Conservation (phyloP, 495 filamentous ascomycete genomes). For the Chaetomium tenue region DNA sequence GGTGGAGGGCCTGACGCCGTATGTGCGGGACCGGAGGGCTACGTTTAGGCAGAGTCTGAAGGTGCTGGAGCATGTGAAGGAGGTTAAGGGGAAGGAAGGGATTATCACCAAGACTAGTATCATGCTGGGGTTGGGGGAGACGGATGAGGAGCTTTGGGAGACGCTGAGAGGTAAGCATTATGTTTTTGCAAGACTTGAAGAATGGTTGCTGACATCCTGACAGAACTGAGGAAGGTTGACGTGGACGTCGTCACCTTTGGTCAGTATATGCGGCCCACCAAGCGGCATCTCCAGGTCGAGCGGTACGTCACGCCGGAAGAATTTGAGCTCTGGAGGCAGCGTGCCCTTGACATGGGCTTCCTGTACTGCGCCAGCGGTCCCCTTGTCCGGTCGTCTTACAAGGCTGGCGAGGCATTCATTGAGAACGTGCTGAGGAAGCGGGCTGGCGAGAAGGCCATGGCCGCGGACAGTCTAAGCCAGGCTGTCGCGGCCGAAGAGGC, state of each 20-base stretch:
- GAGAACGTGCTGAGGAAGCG: conserved; percentile 96
- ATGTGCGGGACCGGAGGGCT: conserved; percentile 84
- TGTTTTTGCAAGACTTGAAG: not conserved
- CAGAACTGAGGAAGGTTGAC: conserved; percentile 70
- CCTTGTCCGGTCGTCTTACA: conserved; percentile 89
- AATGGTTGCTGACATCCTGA: conserved; percentile 18
- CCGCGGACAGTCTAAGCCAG: conserved; percentile 26
- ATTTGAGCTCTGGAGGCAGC: conserved; percentile 87
- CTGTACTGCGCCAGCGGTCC: conserved; percentile 93
- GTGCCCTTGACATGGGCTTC: conserved; percentile 93
- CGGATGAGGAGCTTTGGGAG: conserved; percentile 81
- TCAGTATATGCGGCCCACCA: conserved; percentile 98
- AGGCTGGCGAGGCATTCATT: conserved; percentile 97
- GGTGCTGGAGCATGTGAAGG: conserved; percentile 81
- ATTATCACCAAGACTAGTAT: conserved; percentile 97
- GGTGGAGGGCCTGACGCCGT: conserved; percentile 82
- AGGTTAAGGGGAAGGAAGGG: conserved; percentile 55
- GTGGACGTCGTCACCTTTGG: conserved; percentile 97
- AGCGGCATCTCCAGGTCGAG: conserved; percentile 93
- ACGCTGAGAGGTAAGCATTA: conserved; percentile 60
- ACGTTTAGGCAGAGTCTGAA: conserved; percentile 81
- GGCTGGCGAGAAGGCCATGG: conserved; percentile 45
- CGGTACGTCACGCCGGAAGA: conserved; percentile 87
- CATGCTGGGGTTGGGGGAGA: conserved; percentile 94
- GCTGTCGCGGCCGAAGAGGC: conserved; percentile 29